These are phyloP conservation scores for Leccinum incarnatum DNA, from an alignment of 768 basidiomycete species.

Conservation along the genomic window DNA sequence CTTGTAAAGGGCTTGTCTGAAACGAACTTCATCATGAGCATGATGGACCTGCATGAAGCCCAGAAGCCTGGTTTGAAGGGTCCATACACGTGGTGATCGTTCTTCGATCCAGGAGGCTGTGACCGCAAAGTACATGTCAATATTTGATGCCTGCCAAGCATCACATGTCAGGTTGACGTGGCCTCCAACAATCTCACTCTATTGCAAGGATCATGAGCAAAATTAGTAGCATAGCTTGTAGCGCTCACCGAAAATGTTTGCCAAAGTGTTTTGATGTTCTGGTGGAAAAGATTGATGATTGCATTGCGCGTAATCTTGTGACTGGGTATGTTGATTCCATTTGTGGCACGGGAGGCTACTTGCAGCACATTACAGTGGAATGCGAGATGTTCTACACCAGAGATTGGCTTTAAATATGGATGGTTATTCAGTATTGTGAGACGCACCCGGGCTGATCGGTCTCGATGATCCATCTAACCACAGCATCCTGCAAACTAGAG, in stretches of 20 bases:
- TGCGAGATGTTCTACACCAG: not conserved
- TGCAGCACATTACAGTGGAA: not conserved
- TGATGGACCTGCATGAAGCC: not conserved
- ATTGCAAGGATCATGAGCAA: not conserved
- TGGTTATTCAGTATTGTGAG: not conserved
- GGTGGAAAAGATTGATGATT: not conserved
- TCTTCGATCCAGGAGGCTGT: not conserved
- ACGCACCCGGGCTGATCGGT: not conserved
- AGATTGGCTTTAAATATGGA: not conserved
- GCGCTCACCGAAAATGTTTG: not conserved
- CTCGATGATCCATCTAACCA: not conserved
- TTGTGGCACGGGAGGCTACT: not conserved
- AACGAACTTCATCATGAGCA: not conserved
- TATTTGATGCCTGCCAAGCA: not conserved
- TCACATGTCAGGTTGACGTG: not conserved
- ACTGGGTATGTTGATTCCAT: not conserved
- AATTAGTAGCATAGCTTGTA: not conserved
- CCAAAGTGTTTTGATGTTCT: not conserved
- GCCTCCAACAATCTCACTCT: not conserved
- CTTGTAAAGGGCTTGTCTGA: not conserved
- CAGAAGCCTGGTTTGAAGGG: not conserved
- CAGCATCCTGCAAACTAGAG: not conserved
- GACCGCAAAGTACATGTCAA: not conserved
- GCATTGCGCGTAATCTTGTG: not conserved
- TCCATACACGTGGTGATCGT: not conserved